Evolutionary conservation across 495 filamentous ascomycete genomes (phyloP).

Genomic region (Aspergillus baeticus): DNA sequence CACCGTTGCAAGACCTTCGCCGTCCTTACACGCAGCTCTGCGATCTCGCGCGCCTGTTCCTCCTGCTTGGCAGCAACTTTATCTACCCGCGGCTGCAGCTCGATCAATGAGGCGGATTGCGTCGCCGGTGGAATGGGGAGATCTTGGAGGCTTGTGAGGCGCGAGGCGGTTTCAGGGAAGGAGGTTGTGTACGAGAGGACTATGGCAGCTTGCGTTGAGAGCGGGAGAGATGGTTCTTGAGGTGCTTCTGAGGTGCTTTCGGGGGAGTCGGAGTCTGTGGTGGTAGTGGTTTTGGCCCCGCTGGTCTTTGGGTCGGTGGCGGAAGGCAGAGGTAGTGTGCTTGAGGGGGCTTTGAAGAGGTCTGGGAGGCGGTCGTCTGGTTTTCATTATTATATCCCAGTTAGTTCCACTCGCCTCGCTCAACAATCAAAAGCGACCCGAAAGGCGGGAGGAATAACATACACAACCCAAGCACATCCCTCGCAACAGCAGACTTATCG

Average conservation of each 20-base stretch:
- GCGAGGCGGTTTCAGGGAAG: conserved; percentile 75
- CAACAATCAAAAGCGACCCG: no score
- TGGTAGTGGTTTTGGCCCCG: conserved; percentile 44
- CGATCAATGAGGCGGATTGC: conserved; percentile 63
- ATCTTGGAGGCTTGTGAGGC: conserved; percentile 76
- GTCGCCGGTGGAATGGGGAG: conserved; percentile 70
- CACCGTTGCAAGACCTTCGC: conserved; percentile 72
- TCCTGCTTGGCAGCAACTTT: conserved; percentile 63
- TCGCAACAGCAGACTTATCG: conserved; percentile 43
- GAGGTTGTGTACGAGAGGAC: conserved; percentile 71
- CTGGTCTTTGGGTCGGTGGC: no score
- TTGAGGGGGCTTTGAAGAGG: conserved; percentile 48
- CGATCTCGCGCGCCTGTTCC: conserved; percentile 69
- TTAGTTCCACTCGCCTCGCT: no score
- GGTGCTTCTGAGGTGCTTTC: neutral
- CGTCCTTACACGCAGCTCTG: conserved; percentile 68
- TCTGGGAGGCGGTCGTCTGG: conserved; percentile 58
- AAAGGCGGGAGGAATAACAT: conserved; percentile 13
- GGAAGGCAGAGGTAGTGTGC: no score
- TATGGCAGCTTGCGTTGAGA: conserved; percentile 52
- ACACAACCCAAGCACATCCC: conserved; percentile 52
- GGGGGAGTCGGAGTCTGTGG: conserved; percentile 21
- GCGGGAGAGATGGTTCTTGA: neutral
- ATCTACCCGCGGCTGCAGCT: conserved; percentile 69
- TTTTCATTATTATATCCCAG: no score